Percentiles rank a stretch among this genome's conserved stretches.
Evolutionary conservation across 2,329 filamentous ascomycete species (phyloP).

Genomic region (Alternaria novae-zelandiae): DNA sequence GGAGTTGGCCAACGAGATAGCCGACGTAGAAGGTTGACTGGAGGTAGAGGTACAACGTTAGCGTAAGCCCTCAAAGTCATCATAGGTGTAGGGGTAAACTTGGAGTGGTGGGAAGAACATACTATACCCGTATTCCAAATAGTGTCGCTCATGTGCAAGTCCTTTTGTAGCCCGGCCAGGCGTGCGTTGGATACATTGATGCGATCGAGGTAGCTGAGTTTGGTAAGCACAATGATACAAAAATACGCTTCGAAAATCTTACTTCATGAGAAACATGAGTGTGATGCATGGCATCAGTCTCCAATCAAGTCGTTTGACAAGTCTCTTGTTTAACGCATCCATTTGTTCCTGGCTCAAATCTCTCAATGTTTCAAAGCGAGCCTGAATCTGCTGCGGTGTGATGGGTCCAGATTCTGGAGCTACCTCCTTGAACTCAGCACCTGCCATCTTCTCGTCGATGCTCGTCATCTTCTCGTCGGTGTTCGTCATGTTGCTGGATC

Average conservation of each 20-base stretch:
- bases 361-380: conserved; percentile 32
- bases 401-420: conserved; percentile 16
- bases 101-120: not conserved
- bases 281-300: conserved; percentile 40
- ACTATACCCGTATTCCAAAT: conserved; percentile 51
- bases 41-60: not conserved
- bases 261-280: conserved; percentile 43
- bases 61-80: not conserved
- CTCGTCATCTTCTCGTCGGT: not conserved
- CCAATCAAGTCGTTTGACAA: conserved; percentile 38
- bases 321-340: conserved; percentile 34
- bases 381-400: conserved; percentile 36
- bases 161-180: conserved; percentile 47
- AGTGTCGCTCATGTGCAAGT: conserved; percentile 37
- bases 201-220: conserved; percentile 47
- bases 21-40: conserved; percentile 54
- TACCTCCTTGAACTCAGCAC: conserved; percentile 25
- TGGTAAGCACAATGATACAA: not conserved
- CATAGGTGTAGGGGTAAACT: not conserved
- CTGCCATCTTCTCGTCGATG: conserved; percentile 20
- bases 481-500: conserved; percentile 14
- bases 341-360: conserved; percentile 33
- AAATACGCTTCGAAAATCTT: not conserved
- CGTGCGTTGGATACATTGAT: conserved; percentile 51
- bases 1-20: conserved; percentile 56